Evolutionary conservation across 208 protist species (phyloP).

Genomic region (Trypanosoma mega): DNA sequence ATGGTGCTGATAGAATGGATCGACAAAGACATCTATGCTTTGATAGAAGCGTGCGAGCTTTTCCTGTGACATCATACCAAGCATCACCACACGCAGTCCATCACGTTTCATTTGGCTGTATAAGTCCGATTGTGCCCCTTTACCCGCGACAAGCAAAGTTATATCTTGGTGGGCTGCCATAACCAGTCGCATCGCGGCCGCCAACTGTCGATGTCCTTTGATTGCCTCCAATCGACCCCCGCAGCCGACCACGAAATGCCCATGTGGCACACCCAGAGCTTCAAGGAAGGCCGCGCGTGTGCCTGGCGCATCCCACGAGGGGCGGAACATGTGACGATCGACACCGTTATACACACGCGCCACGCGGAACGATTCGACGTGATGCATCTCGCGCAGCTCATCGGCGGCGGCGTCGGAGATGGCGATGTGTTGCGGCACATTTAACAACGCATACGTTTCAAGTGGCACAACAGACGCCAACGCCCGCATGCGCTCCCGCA

Average conservation of each 20-base stretch:
- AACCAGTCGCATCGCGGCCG: conserved; percentile 23
- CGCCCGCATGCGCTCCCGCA: conserved; percentile 14
- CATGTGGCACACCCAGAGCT: conserved; percentile 6
- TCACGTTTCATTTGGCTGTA: conserved; percentile 15
- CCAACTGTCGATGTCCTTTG: conserved; percentile 35
- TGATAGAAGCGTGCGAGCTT: conserved; percentile 30
- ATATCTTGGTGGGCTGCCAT: conserved; percentile 20
- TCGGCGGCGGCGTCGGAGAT: conserved; percentile 26
- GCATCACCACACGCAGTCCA: conserved; percentile 19
- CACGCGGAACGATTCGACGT: conserved; percentile 11
- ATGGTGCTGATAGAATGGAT: conserved; percentile 40
- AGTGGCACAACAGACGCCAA: conserved; percentile 17
- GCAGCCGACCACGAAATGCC: conserved; percentile 32
- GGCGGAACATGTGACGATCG: conserved; percentile 24
- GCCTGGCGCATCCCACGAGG: too few relatives aligned
- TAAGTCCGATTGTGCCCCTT: not conserved
- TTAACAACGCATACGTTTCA: conserved; percentile 27
- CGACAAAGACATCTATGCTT: conserved; percentile 35
- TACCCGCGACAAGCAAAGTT: conserved; percentile 31
- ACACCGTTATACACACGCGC: conserved; percentile 40
- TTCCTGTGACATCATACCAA: conserved; percentile 31
- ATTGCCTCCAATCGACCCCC: conserved; percentile 29
- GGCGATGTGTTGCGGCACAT: conserved; percentile 34
- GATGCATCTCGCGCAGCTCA: conserved; percentile 19
- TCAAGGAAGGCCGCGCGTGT: too few relatives aligned